A percentile compares a stretch with the other conserved stretches of the same genome.
Evolutionary conservation across 2,329 filamentous ascomycete genomes (phyloP).

Genomic region (Leptosphaerulina australis): DNA sequence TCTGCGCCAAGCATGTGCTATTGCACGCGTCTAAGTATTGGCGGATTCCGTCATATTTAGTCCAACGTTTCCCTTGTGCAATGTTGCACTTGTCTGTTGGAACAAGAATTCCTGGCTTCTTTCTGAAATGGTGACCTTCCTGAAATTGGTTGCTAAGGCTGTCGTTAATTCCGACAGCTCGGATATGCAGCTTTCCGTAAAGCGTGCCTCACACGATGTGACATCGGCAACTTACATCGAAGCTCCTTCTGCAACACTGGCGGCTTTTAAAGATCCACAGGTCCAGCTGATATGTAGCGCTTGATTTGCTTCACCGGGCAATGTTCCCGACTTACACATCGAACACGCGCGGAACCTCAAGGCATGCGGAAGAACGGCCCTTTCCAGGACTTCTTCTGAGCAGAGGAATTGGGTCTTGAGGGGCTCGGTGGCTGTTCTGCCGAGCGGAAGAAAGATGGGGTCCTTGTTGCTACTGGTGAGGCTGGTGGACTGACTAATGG

Average conservation of each 20-base stretch:
- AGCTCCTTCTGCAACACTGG: background rate
- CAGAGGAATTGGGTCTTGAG: background rate
- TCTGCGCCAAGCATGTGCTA: background rate
- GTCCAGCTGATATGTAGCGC: background rate
- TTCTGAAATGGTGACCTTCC: background rate
- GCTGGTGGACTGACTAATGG: slow-evolving; percentile 24
- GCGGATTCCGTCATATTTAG: slow-evolving; percentile 5
- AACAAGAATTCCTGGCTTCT: background rate
- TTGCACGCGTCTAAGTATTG: background rate
- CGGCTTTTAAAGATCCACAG: background rate
- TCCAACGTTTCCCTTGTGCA: slow-evolving; percentile 2
- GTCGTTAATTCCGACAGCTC: background rate
- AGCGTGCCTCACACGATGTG: slow-evolving; percentile 2
- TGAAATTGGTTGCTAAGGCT: background rate
- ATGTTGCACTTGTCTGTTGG: background rate
- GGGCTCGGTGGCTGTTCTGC: slow-evolving; percentile 11
- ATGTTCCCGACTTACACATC: background rate
- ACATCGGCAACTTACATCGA: background rate
- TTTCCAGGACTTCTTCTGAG: slow-evolving; percentile 35
- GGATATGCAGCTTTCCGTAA: background rate
- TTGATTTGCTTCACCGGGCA: background rate
- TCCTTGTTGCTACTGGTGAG: slow-evolving; percentile 18
- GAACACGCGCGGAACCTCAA: slow-evolving; percentile 17
- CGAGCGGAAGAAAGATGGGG: slow-evolving; percentile 19
- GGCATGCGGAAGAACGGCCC: slow-evolving; percentile 42